Evolutionary conservation across 2,329 filamentous ascomycete species (phyloP), one percentile per base, ranked within the genome.

Genomic region (Botrytis tulipae): DNA sequence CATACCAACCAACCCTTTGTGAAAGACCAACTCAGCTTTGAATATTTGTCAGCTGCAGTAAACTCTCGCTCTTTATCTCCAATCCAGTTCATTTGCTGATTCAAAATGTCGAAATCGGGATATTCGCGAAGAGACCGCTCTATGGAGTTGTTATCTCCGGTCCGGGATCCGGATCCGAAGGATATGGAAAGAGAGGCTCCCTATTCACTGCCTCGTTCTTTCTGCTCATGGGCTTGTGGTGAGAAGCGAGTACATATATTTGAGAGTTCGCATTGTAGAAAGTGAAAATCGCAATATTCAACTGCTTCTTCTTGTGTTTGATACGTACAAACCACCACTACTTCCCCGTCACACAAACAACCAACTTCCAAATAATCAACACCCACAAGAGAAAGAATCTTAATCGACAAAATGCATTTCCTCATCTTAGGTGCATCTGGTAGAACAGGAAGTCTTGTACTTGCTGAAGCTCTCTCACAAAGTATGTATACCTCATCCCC

Each of bases 361-460:
- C 25, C 10, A 59, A 22, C 3, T 12, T 22, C 12, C 29, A 29
- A 35, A 35, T 12, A 61, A 62, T 16, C 60, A 18, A 40, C 22
- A 9, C 40, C 25, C 22, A 40, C 35, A 44, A 68, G 29, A 57
- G 16, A 18, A 40, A 9, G 25, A 40, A 29, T 29, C 60, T 40
- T 25, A 59, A 32, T 44, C 60, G 14, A 37, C 29, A 73, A 73
- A 40, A 84, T 86, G 83, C 84, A 84, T 63, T 75, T 87, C 75
- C 83, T 87, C 74, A 78, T 77, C 35, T 48, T 87, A 54, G 85
- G 85, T 51, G 86, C 82, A 72, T 84, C 80, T 57, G 86, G 86
- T 60, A 83, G 84, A 72, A 86, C 85, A 68, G 86, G 86, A 74
- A 79, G 81, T 68, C 80, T 86, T 44, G 80, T 84, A 69, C 79